Percentiles rank a stretch among this genome's conserved stretches.
Conservation (phyloP, 768 basidiomycete species). For the Pleurotus cornucopiae region DNA sequence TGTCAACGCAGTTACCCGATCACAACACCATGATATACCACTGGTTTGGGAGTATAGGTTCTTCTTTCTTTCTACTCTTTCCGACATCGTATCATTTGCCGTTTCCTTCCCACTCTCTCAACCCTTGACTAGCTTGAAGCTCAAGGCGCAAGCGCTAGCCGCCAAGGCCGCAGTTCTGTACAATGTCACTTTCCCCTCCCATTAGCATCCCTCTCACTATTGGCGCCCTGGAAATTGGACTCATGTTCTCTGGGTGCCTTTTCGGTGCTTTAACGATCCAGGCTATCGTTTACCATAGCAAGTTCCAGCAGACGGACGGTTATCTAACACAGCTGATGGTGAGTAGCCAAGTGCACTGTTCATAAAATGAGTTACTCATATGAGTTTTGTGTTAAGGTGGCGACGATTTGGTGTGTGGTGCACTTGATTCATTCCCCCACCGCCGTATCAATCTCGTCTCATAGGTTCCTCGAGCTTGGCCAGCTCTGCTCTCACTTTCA, state of each 20-base stretch:
- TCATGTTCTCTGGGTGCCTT: background rate
- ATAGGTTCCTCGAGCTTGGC: constrained; percentile 5
- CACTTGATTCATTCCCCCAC: background rate
- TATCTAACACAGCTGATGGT: constrained; percentile 1
- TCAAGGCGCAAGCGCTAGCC: too few species aligned
- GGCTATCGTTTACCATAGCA: background rate
- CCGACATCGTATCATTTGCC: too few species aligned
- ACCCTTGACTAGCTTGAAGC: too few species aligned
- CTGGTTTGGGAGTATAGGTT: too few species aligned
- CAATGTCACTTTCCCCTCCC: too few species aligned
- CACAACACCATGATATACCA: too few species aligned
- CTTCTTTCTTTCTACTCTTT: too few species aligned
- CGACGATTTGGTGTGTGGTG: background rate
- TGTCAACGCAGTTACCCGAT: too few species aligned
- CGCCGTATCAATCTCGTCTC: background rate
- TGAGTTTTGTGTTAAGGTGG: background rate
- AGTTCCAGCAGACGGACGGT: background rate
- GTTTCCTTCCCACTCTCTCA: too few species aligned
- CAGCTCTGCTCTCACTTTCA: constrained; percentile 1
- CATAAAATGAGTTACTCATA: too few species aligned
- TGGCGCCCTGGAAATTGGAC: background rate
- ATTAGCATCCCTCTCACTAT: background rate
- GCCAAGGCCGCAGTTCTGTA: too few species aligned
- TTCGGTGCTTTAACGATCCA: constrained; percentile 1
- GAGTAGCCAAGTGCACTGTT: background rate